These are phyloP conservation scores for Penstemon newberryi DNA, from an alignment of 257 asterid genomes.

Conservation along the genomic window DNA sequence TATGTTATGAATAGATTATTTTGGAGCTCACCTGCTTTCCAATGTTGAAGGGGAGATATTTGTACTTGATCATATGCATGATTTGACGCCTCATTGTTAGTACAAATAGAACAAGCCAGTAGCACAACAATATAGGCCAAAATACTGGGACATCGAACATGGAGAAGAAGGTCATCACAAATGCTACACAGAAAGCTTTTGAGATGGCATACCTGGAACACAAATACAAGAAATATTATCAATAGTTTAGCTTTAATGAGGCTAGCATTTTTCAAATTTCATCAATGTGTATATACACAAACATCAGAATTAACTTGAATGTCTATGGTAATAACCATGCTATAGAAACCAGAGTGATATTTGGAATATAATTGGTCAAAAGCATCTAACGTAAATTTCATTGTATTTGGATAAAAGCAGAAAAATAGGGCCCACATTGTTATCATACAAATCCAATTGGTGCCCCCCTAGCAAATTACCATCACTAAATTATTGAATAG, in stretches of 20 bases:
- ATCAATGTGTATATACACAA: neutral
- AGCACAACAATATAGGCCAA: slow-evolving; percentile 64
- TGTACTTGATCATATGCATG: slow-evolving; percentile 66
- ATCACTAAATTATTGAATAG: too few species aligned
- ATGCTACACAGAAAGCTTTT: slow-evolving; percentile 60
- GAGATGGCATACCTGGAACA: slow-evolving; percentile 63
- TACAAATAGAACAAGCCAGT: slow-evolving; percentile 61
- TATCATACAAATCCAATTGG: too few species aligned
- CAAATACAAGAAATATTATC: neutral
- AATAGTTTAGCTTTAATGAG: neutral
- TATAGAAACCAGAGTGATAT: neutral
- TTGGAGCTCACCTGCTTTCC: slow-evolving; percentile 56
- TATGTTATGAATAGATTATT: neutral
- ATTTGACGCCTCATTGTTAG: slow-evolving; percentile 65
- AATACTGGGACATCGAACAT: slow-evolving; percentile 69
- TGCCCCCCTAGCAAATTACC: too few species aligned
- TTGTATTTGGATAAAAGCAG: too few species aligned
- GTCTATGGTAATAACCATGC: neutral
- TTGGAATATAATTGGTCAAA: neutral
- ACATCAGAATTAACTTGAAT: neutral
- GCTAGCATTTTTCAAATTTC: neutral
- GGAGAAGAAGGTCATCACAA: slow-evolving; percentile 62
- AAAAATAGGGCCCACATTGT: too few species aligned
- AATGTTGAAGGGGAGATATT: slow-evolving; percentile 51
- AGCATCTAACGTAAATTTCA: too few species aligned